Evolutionary conservation across 2,329 filamentous ascomycete genomes (phyloP), one percentile per base, ranked within the genome.

Genomic region (Arthrobotrys iridis): DNA sequence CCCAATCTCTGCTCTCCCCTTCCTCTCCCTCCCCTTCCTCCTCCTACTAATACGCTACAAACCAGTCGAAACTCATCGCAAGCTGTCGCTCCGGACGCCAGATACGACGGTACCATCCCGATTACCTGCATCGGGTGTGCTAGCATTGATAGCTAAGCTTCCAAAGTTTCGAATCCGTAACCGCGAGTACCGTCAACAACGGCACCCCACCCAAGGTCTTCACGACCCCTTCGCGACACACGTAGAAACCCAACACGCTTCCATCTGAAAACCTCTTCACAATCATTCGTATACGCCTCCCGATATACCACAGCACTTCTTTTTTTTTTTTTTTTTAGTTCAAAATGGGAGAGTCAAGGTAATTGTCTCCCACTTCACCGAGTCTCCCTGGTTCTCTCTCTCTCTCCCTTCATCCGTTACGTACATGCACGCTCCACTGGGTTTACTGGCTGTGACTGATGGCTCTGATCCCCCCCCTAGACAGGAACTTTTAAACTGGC

Each of bases 401-500:
- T n/a, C n/a, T n/a, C n/a, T n/a, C n/a, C n/a, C n/a, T n/a, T n/a
- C n/a, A n/a, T n/a, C n/a, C n/a, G n/a, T n/a, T n/a, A n/a, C n/a
- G n/a, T n/a, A n/a, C n/a, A n/a, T n/a, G n/a, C n/a, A n/a, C n/a
- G n/a, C n/a, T n/a, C n/a, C n/a, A n/a, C 13, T 45, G 35, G 5
- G 30, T 50, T 37, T 13, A 8, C 33, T 52, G 18, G 18, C 13
- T 18, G n/a, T 7, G 28, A 24, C 55, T 62, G 28, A 68, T 62
- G 28, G 64, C 37, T 4, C 6, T 6, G 3, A 5, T 10, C 15
- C 10, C 26, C n/a, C n/a, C n/a, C n/a, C 18, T 77, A 98, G 95
- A 86, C 95, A 99, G 85, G 95, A 99, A 86, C 89, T 99, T 80
- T 87, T 99, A 80, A 88, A 90, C 85, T 99, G 95, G 95, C 86